Evolutionary conservation across 768 basidiomycete genomes (phyloP).

Genomic region (Termitomyces sp.): DNA sequence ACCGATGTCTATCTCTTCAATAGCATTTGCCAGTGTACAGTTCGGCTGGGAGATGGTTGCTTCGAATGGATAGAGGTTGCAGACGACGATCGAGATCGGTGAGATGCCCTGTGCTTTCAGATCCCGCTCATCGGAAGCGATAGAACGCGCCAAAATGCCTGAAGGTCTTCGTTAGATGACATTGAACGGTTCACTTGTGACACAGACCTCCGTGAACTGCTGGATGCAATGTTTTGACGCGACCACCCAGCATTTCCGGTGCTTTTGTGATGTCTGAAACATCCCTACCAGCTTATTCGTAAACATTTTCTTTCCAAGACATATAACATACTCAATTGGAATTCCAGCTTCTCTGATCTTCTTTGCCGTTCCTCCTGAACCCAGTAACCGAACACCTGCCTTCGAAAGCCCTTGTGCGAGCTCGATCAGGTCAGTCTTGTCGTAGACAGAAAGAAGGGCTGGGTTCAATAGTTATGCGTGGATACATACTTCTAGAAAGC

Average conservation of each 20-base stretch:
- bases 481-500: not conserved
- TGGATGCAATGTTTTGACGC: conserved; percentile 98
- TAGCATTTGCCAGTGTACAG: conserved; percentile 88
- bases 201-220: conserved; percentile 91
- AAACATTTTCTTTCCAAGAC: not conserved
- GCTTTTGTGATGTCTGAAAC: conserved; percentile 97
- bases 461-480: not conserved
- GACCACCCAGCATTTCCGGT: conserved; percentile 97
- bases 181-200: not conserved
- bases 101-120: conserved; percentile 81
- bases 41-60: conserved; percentile 84
- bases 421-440: conserved; percentile 88
- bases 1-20: conserved; percentile 98
- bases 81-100: conserved; percentile 95
- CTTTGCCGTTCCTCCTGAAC: conserved; percentile 97
- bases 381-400: conserved; percentile 84
- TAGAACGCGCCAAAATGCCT: conserved; percentile 95
- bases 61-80: conserved; percentile 98
- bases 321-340: conserved; percentile 71
- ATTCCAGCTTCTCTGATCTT: conserved; percentile 94
- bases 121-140: conserved; percentile 87
- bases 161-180: conserved; percentile 6
- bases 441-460: conserved; percentile 96
- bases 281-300: conserved; percentile 56
- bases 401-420: conserved; percentile 82